phyloP scores from a whole-genome alignment of 257 asterid genomes.

The Przewalskia tangutica region DNA sequence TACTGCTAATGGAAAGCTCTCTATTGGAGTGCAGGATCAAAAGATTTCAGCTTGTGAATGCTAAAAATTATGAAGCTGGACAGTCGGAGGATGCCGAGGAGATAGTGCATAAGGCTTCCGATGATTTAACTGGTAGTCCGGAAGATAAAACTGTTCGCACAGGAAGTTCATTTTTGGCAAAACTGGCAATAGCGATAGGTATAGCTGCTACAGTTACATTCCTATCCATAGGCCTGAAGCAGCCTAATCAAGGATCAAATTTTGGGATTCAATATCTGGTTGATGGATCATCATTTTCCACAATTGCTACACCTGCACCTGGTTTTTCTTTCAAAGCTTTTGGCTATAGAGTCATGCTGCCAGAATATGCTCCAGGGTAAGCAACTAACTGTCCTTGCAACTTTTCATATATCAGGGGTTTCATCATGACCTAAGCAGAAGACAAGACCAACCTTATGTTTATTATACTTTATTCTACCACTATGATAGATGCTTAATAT shows the following conservation, averaged over 20 bases:
- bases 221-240: constrained; percentile 34
- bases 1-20: not conserved
- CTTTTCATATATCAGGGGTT: not conserved
- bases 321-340: constrained; percentile 64
- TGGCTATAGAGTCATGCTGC: constrained; percentile 63
- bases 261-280: constrained; percentile 37
- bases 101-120: constrained; percentile 17
- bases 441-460: not conserved
- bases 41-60: constrained; percentile 29
- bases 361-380: constrained; percentile 79
- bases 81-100: constrained; percentile 20
- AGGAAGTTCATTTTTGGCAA: constrained; percentile 48
- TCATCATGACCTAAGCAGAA: not conserved
- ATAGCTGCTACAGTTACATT: constrained; percentile 57
- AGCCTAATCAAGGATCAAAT: constrained; percentile 38
- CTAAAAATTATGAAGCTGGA: constrained; percentile 20
- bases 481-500: not conserved
- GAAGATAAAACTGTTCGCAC: constrained; percentile 18
- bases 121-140: constrained; percentile 14
- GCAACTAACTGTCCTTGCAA: not conserved
- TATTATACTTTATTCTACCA: not conserved
- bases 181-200: constrained; percentile 49
- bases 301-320: constrained; percentile 26
- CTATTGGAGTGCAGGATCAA: constrained; percentile 29
- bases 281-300: constrained; percentile 35